Evolutionary conservation across 768 basidiomycete genomes (phyloP).

Genomic region (Lyophyllum atratum): DNA sequence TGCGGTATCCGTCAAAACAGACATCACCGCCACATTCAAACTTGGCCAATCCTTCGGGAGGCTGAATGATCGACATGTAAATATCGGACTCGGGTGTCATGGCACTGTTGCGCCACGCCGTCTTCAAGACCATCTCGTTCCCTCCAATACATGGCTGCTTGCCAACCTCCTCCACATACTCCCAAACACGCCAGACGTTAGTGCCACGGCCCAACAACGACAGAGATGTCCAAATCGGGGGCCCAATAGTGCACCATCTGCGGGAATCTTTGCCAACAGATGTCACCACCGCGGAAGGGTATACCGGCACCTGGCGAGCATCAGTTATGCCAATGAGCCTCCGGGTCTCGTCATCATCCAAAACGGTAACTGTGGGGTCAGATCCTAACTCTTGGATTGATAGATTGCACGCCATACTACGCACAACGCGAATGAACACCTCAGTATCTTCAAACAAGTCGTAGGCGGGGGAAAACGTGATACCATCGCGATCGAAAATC

Average conservation of each 20-base stretch:
- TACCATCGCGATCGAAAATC: slow-evolving; percentile 32
- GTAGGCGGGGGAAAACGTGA: slow-evolving; percentile 21
- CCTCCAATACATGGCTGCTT: not conserved
- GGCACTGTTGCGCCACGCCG: slow-evolving; percentile 16
- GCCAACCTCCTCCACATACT: not conserved
- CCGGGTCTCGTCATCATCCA: not conserved
- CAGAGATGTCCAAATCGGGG: slow-evolving; percentile 19
- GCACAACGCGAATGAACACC: slow-evolving; percentile 26
- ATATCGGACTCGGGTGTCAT: slow-evolving; percentile 16
- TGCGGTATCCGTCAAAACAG: not conserved
- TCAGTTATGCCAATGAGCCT: not conserved
- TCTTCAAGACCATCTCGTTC: slow-evolving; percentile 13
- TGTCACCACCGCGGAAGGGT: slow-evolving; percentile 7
- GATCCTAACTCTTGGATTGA: slow-evolving; percentile 16
- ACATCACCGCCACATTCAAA: slow-evolving; percentile 18
- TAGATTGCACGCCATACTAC: slow-evolving; percentile 18
- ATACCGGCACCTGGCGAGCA: not conserved
- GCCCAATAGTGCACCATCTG: slow-evolving; percentile 19
- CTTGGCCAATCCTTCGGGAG: slow-evolving; percentile 16
- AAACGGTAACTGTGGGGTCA: slow-evolving; percentile 16
- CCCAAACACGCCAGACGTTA: slow-evolving; percentile 15
- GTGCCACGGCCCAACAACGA: slow-evolving; percentile 20
- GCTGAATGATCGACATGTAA: slow-evolving; percentile 11
- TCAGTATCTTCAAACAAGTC: slow-evolving; percentile 22
- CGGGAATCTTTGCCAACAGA: slow-evolving; percentile 5